These are phyloP conservation scores for Fraxinus angustifolia DNA, from an alignment of 305 asterid genomes.

Conservation along the genomic window DNA sequence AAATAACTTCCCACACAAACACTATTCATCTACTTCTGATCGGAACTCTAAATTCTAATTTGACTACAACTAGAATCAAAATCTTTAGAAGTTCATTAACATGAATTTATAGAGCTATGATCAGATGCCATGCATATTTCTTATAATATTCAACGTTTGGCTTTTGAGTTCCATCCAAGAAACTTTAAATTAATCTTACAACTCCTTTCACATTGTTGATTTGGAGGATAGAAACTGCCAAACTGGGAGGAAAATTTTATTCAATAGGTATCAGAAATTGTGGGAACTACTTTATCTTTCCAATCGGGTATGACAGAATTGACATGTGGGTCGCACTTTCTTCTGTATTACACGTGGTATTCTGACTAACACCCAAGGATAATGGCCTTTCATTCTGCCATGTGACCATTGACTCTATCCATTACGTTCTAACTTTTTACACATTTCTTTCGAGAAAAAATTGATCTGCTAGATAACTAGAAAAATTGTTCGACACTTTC, in stretches of 20 bases:
- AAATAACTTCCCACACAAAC: background rate
- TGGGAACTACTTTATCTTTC: background rate
- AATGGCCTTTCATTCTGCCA: conserved; percentile 9
- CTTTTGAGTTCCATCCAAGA: conserved; percentile 8
- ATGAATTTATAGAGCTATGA: conserved; percentile 11
- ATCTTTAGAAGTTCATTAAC: background rate
- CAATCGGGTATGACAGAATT: background rate
- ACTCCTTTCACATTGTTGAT: conserved; percentile 14
- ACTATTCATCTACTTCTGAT: background rate
- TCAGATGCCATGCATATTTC: background rate
- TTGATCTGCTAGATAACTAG: background rate
- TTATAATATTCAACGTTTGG: conserved; percentile 7
- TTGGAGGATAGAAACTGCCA: background rate
- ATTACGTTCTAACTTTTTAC: conserved; percentile 1
- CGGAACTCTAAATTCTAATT: background rate
- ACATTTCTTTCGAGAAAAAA: background rate
- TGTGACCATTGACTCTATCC: background rate
- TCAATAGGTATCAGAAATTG: background rate
- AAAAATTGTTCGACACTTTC: conserved; percentile 3
- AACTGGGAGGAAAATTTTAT: background rate
- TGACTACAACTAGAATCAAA: background rate
- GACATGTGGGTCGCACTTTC: background rate
- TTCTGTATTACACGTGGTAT: background rate
- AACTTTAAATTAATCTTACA: background rate
- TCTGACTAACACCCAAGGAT: background rate